Base-by-base conservation (phyloP, 768 basidiomycete species). In the Boletus insuetus region DNA sequence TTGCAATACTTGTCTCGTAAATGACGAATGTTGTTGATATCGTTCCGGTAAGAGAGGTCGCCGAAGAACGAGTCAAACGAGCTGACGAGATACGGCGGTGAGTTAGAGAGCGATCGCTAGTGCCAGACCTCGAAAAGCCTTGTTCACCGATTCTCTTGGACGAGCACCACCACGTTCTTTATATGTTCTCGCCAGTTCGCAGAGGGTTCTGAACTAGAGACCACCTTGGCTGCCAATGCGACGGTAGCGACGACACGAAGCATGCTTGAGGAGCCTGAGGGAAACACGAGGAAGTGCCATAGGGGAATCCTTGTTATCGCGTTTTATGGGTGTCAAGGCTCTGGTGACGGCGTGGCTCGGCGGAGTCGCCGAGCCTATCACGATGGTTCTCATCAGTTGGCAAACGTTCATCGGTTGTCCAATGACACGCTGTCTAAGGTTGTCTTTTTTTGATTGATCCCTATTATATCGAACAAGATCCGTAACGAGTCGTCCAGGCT, bases 1-100 rank as follows among this genome's bases (percentile, higher is more conserved):
- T 66, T 68, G 42, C 66, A 68, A 43, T 63, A 68, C n/a, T 49
- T 56, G 38, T 11, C 19, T 5, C 41, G 51, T 42, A 60, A 19
- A 38, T 65, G n/a, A n/a, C 66, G 66, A 11, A 68, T 42, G 46
- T 66, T 66, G 42, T 68, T 24, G 38, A 66, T 56, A 20, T 66
- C 65, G 20, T 17, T 34, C 10, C 65, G 60, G 41, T 62, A 68
- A 2, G 66, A 68, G 46, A 66, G 66, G 20, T 66, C 63, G 12
- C 65, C 65, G 49, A 65, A 68, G 53, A 65, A 58, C 26, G 54
- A 62, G 54, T 68, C 65, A 22, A 67, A 66, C 7, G 65, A 67
- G 2, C 65, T 66, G 37, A 38, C 6, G 9, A 29, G 19, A 38
- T n/a, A 2, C 11, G 9, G 41, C 2, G 4, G 9, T 49, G 14